Evolutionary conservation across 1,139 yeast genomes (phyloP).

Genomic region (Protomyces pachydermus): DNA sequence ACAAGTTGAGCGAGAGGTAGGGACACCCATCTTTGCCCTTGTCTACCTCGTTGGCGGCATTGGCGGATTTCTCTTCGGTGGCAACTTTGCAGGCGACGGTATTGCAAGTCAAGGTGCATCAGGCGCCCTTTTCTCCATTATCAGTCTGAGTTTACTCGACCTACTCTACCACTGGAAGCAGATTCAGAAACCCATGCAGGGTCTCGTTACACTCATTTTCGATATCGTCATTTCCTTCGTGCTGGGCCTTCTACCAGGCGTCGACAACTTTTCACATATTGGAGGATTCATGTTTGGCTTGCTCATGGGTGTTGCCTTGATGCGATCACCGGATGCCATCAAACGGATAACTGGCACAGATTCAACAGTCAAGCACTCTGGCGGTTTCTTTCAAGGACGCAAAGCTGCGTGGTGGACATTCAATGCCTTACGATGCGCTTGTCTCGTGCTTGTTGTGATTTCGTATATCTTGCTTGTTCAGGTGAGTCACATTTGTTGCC

Average conservation of each 20-base stretch:
- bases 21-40: constrained; percentile 51
- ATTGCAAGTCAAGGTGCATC: constrained; percentile 69
- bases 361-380: constrained; percentile 32
- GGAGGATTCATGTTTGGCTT: constrained; percentile 71
- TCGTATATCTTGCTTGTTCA: constrained; percentile 50
- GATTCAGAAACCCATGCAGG: constrained; percentile 43
- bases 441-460: constrained; percentile 48
- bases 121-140: constrained; percentile 68
- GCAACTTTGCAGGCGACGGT: constrained; percentile 67
- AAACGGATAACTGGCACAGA: constrained; percentile 32
- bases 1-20: constrained; percentile 57
- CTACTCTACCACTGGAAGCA: constrained; percentile 53
- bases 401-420: constrained; percentile 50
- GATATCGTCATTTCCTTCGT: constrained; percentile 61
- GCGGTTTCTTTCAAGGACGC: constrained; percentile 37
- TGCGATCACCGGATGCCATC: constrained; percentile 52
- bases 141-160: constrained; percentile 58
- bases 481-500: constrained; percentile 51
- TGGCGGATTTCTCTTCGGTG: constrained; percentile 64
- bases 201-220: constrained; percentile 48
- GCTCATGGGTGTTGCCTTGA: constrained; percentile 49
- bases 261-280: constrained; percentile 71
- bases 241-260: constrained; percentile 65
- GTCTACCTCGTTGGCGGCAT: constrained; percentile 62
- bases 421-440: constrained; percentile 48